Base-by-base conservation (phyloP, 768 basidiomycete species). In the Podaxis sp. region DNA sequence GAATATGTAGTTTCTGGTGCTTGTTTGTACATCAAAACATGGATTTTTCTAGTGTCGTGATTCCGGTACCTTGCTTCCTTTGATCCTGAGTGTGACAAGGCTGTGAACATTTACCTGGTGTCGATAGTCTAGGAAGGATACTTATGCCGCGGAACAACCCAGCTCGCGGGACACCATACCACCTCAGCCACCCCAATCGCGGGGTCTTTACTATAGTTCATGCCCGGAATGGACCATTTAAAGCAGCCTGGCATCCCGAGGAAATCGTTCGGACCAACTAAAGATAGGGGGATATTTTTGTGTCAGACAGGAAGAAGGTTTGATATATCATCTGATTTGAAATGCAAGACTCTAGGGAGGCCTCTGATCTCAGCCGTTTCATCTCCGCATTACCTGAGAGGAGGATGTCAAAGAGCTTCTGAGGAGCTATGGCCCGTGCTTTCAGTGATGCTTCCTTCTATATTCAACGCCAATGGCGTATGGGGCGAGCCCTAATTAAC, bases 81-180 rank as follows among this genome's bases (percentile, higher is more conserved):
- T 44, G 57, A 59, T 49, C 28, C 19, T 19, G 15, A 13, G 13
- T 19, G 40, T 62, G 53, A 54, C 61, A 62, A 48, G 53, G 53
- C 28, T 48, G 44, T 55, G 44, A 62, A 55, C 30, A 39, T 55
- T 62, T 62, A 62, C 61, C 61, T 62, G 53, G 61, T 62, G 61
- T 55, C 48, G 57, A 17, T 17, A 24, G 19, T 17, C 17, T 36
- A n/a, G 30, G 6, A 59, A 60, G 6, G 28, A 26, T 30, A 60
- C 48, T n/a, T 15, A 44, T 5, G 49, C 59, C 59, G 59, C 59
- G 59, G 59, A 57, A 52, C 33, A 60, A 26, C 5, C 13, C 26
- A n/a, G 24, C 17, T 7, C 17, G n/a, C 19, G 26, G 9, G 38
- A 17, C 22, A 52, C 39, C 33, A 30, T 28, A 28, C 46, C 30